These are phyloP conservation scores for Talaromyces amestolkiae DNA, from an alignment of 2,329 filamentous ascomycete species.

Conservation along the genomic window DNA sequence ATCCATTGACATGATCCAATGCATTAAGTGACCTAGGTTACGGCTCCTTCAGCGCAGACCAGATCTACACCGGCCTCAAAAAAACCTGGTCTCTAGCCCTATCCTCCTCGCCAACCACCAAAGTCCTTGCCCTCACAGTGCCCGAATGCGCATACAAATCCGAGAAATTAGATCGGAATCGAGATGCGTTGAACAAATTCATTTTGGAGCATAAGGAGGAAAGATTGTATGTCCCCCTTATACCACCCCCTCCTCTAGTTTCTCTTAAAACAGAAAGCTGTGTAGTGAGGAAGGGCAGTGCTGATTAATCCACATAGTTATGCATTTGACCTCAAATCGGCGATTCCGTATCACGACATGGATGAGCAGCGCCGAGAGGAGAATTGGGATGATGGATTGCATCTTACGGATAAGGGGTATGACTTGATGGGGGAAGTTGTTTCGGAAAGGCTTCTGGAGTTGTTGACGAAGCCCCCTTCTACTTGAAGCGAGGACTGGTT, in stretches of 20 bases:
- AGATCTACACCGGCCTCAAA: conserved; percentile 52
- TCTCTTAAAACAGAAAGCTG: too few species aligned
- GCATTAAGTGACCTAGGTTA: conserved; percentile 49
- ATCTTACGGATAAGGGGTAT: conserved; percentile 60
- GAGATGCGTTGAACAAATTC: conserved; percentile 51
- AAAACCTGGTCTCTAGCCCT: conserved; percentile 54
- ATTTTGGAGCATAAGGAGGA: conserved; percentile 52
- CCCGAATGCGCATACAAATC: conserved; percentile 49
- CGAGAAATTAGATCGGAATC: conserved; percentile 32
- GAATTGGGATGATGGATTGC: conserved; percentile 63
- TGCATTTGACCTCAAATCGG: conserved; percentile 55
- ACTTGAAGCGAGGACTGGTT: background rate
- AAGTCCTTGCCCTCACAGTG: conserved; percentile 63
- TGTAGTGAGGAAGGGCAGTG: background rate
- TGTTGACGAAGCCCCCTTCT: conserved; percentile 27
- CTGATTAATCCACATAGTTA: conserved; percentile 42
- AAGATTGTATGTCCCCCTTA: conserved; percentile 51
- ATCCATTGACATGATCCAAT: background rate
- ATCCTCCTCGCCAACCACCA: conserved; percentile 42
- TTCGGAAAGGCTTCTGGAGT: conserved; percentile 52
- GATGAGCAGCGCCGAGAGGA: conserved; percentile 44
- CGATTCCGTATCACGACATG: conserved; percentile 56
- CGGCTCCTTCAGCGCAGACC: conserved; percentile 30
- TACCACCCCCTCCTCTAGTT: too few species aligned
- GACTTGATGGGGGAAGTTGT: conserved; percentile 60